These are phyloP conservation scores for Citrus inodora DNA, from an alignment of 345 rosid species.

Conservation along the genomic window DNA sequence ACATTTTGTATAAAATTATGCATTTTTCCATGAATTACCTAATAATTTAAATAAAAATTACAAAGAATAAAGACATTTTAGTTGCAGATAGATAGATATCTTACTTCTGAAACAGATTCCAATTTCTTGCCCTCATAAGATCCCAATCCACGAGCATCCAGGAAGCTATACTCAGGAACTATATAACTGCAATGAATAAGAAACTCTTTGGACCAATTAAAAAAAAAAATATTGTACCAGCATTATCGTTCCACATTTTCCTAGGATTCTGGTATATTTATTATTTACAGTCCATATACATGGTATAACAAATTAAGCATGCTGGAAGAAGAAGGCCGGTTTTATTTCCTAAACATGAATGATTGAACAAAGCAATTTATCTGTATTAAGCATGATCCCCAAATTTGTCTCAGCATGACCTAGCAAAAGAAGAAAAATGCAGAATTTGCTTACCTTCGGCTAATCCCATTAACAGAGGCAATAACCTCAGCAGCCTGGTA, in stretches of 20 bases:
- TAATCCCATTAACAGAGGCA: slow-evolving; percentile 67
- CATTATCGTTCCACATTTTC: neutral
- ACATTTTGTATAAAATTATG: too few species aligned
- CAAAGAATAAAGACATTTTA: neutral
- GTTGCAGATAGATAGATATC: neutral
- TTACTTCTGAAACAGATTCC: slow-evolving; percentile 75
- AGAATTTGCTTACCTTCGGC: slow-evolving; percentile 46
- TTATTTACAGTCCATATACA: too few species aligned
- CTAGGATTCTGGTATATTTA: neutral
- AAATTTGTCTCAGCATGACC: neutral
- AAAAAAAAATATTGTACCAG: neutral
- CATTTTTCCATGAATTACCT: neutral
- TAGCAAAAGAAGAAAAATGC: neutral
- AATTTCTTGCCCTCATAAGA: slow-evolving; percentile 85
- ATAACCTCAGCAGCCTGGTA: slow-evolving; percentile 92
- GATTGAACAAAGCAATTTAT: neutral
- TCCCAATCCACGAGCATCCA: slow-evolving; percentile 96
- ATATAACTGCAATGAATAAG: slow-evolving; percentile 49
- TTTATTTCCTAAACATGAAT: neutral
- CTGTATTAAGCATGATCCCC: neutral
- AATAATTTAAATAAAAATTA: neutral
- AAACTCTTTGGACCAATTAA: slow-evolving; percentile 1
- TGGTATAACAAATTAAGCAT: neutral
- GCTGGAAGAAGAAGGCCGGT: neutral
- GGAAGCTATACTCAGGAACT: slow-evolving; percentile 91